Evolutionary conservation across 2,329 filamentous ascomycete genomes (phyloP).

Genomic region (Microsporum audouinii): DNA sequence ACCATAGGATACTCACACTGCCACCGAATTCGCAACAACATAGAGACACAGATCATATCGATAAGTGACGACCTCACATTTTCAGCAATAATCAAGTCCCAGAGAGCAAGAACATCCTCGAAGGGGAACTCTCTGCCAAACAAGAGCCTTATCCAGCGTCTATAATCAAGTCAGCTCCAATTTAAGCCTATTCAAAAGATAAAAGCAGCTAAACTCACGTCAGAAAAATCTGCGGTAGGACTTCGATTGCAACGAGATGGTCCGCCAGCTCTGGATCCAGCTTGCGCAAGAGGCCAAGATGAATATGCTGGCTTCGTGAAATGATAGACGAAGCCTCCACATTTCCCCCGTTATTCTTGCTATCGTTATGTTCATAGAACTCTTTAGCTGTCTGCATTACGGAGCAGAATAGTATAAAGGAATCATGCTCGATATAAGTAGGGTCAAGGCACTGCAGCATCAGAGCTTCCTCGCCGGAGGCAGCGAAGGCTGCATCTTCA

Average conservation of each 20-base stretch:
- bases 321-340: slow-evolving; percentile 59
- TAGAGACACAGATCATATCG: slow-evolving; percentile 83
- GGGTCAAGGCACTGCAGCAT: slow-evolving; percentile 60
- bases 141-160: slow-evolving; percentile 83
- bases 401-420: slow-evolving; percentile 71
- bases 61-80: slow-evolving; percentile 70
- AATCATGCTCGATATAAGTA: slow-evolving; percentile 74
- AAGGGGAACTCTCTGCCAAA: slow-evolving; percentile 93
- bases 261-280: slow-evolving; percentile 72
- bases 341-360: slow-evolving; percentile 25
- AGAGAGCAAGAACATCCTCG: slow-evolving; percentile 68
- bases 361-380: slow-evolving; percentile 67
- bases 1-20: slow-evolving; percentile 47
- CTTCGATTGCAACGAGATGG: slow-evolving; percentile 71
- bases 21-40: slow-evolving; percentile 88
- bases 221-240: slow-evolving; percentile 91
- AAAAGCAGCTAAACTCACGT: slow-evolving; percentile 49
- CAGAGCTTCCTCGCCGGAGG: slow-evolving; percentile 33
- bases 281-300: slow-evolving; percentile 65
- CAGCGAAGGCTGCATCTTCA: slow-evolving; percentile 23
- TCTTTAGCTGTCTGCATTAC: slow-evolving; percentile 78
- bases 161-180: slow-evolving; percentile 24
- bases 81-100: slow-evolving; percentile 84
- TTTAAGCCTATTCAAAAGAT: not conserved
- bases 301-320: slow-evolving; percentile 72